Percentiles rank a stretch among this genome's conserved stretches.
phyloP scores from a whole-genome alignment of 2,329 filamentous ascomycete species.

The Leptographium lundbergii region DNA sequence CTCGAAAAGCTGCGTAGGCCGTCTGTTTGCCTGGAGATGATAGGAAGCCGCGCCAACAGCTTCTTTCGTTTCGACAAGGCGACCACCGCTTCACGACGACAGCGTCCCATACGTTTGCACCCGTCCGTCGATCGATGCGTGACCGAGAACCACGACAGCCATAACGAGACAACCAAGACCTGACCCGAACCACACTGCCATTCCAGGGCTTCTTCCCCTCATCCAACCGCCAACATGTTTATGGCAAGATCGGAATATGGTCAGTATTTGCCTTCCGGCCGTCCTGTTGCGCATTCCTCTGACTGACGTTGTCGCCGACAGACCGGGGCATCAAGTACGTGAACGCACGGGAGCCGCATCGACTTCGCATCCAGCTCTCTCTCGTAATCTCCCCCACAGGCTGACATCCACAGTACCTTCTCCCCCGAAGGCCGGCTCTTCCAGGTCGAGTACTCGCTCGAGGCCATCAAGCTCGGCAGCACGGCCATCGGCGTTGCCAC shows the following conservation, averaged over 20 bases:
- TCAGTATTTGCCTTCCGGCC: conserved; percentile 28
- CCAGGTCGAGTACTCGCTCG: conserved; percentile 99
- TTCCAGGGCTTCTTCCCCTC: background rate
- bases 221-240: conserved; percentile 66
- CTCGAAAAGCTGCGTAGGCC: conserved; percentile 14
- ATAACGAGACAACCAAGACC: background rate
- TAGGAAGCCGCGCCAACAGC: background rate
- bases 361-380: background rate
- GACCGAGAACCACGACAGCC: background rate
- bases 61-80: background rate
- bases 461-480: conserved; percentile 98
- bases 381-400: background rate
- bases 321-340: conserved; percentile 20
- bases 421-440: conserved; percentile 98
- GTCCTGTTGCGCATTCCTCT: background rate
- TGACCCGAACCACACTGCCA: background rate
- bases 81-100: background rate
- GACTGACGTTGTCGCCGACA: conserved; percentile 2
- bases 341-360: conserved; percentile 1
- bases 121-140: background rate
- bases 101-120: background rate
- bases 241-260: conserved; percentile 99
- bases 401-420: conserved; percentile 60
- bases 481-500: conserved; percentile 98
- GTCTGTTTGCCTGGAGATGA: conserved; percentile 17